These are phyloP conservation scores for Penicillium subrubescens DNA, from an alignment of 495 filamentous ascomycete species.

Conservation along the genomic window DNA sequence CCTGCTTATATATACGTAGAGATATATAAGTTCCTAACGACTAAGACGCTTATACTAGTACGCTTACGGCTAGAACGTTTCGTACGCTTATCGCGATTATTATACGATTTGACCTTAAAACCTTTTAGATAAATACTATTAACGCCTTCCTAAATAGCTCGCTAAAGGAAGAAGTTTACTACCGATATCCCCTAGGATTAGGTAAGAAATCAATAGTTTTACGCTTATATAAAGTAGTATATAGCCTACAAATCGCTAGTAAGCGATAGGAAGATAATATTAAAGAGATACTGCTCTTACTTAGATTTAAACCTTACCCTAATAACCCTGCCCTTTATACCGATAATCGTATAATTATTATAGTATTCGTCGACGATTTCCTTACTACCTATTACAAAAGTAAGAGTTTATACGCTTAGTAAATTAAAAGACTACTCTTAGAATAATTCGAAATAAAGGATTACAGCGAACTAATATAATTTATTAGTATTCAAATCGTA, in stretches of 20 bases:
- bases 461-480: not conserved
- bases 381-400: not conserved
- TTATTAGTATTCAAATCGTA: not conserved
- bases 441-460: not conserved
- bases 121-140: no score
- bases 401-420: no score
- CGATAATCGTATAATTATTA: not conserved
- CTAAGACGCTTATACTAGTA: not conserved
- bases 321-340: not conserved
- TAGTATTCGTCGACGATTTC: not conserved
- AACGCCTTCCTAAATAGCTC: no score
- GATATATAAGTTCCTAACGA: not conserved
- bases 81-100: not conserved
- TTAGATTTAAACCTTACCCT: no score
- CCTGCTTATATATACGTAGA: not conserved
- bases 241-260: not conserved
- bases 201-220: no score
- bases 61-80: not conserved
- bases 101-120: not conserved
- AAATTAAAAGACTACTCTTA: no score
- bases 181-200: no score
- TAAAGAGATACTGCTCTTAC: no score
- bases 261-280: not conserved
- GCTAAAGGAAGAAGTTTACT: no score
- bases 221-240: not conserved